phyloP scores from a whole-genome alignment of 129 eudicot species.

The Pseudognaphalium luteoalbum region DNA sequence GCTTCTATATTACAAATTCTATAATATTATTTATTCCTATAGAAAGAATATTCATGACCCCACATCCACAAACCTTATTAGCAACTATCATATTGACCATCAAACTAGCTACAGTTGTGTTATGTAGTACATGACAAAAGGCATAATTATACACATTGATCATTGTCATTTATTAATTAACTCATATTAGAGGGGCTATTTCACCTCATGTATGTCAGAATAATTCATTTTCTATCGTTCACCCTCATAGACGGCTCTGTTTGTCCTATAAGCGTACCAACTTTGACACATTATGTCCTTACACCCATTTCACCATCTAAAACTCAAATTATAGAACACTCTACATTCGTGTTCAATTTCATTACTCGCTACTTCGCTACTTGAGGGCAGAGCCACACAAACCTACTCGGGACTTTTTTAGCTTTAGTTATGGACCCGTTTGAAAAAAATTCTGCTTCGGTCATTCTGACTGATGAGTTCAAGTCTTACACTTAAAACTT shows the following conservation, averaged over 20 bases:
- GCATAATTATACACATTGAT: neutral
- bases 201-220: neutral
- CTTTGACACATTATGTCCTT: neutral
- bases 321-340: neutral
- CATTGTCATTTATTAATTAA: neutral
- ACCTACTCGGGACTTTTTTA: neutral
- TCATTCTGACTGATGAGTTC: no score
- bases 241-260: no score
- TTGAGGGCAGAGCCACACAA: neutral
- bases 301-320: neutral
- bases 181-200: neutral
- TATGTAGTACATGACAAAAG: neutral
- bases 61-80: constrained; percentile 16
- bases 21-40: neutral
- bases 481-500: no score
- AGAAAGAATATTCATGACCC: constrained; percentile 22
- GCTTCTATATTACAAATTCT: constrained; percentile 37
- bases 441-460: neutral
- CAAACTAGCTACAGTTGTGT: constrained; percentile 12
- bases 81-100: neutral
- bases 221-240: neutral
- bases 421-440: neutral
- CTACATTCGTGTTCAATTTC: neutral
- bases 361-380: neutral
- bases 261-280: neutral